Percentiles rank a stretch among this genome's conserved stretches.
These are phyloP conservation scores for Haematococcus lacustris DNA, from an alignment of 139 green algal species.

Conservation along the genomic window DNA sequence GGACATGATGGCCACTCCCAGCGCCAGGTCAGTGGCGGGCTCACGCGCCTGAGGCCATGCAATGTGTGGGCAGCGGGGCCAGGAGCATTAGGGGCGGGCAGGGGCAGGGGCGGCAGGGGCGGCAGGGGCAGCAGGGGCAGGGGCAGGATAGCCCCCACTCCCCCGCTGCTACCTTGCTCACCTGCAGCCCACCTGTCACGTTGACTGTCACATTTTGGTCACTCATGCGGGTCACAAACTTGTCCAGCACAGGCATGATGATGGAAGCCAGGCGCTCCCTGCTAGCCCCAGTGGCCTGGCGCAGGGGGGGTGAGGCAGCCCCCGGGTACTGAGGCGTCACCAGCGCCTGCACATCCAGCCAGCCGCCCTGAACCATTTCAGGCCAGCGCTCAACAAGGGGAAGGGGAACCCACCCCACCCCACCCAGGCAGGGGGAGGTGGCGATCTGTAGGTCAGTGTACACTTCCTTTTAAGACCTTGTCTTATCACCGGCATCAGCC, in stretches of 20 bases:
- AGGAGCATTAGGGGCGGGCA: background rate
- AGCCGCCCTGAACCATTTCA: background rate
- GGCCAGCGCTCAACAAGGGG: too few species aligned
- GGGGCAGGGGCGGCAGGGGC: background rate
- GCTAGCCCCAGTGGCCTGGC: background rate
- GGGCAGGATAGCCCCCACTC: background rate
- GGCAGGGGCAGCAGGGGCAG: background rate
- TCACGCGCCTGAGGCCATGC: conserved; percentile 16
- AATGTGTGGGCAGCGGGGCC: background rate
- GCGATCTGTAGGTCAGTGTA: too few species aligned
- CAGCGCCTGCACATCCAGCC: conserved; percentile 8
- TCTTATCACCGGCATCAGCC: too few species aligned
- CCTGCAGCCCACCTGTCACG: conserved; percentile 10
- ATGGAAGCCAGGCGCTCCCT: conserved; percentile 6
- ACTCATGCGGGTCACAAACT: conserved; percentile 8
- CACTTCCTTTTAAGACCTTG: too few species aligned
- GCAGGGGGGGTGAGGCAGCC: background rate
- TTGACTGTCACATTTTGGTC: conserved; percentile 7
- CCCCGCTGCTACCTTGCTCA: background rate
- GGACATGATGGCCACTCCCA: conserved; percentile 21
- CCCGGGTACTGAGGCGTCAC: background rate
- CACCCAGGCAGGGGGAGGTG: too few species aligned
- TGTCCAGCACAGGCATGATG: conserved; percentile 11
- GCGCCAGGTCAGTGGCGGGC: conserved; percentile 22
- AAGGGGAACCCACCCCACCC: too few species aligned